phyloP scores from a whole-genome alignment of 2,329 filamentous ascomycete species.

The Pestalotiopsis sp. region DNA sequence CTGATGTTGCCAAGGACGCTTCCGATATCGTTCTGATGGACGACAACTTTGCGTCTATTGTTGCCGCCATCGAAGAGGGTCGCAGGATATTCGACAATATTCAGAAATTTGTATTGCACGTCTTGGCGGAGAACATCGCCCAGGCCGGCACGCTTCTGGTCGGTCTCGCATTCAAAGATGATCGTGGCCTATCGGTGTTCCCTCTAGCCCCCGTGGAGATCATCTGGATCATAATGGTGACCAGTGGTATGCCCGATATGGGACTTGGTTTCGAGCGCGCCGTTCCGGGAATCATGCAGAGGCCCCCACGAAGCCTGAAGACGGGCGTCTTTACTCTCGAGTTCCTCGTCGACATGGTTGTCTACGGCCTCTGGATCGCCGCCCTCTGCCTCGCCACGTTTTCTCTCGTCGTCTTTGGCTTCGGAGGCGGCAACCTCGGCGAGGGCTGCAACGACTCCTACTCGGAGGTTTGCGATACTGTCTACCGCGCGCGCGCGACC shows the following conservation, averaged over 20 bases:
- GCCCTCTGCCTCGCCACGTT: slow-evolving; percentile 66
- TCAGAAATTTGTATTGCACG: slow-evolving; percentile 73
- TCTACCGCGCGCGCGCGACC: slow-evolving; percentile 73
- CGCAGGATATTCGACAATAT: slow-evolving; percentile 76
- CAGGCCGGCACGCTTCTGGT: slow-evolving; percentile 71
- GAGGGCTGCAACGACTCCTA: slow-evolving; percentile 62
- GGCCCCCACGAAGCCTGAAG: slow-evolving; percentile 66
- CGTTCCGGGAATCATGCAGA: slow-evolving; percentile 67
- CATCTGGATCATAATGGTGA: slow-evolving; percentile 82
- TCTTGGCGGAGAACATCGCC: slow-evolving; percentile 72
- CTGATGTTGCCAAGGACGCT: slow-evolving; percentile 52
- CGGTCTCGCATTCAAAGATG: slow-evolving; percentile 73
- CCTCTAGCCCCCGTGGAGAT: slow-evolving; percentile 76
- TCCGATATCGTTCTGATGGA: slow-evolving; percentile 72
- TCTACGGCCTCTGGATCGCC: slow-evolving; percentile 71
- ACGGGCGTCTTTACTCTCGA: slow-evolving; percentile 68
- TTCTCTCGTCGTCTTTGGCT: slow-evolving; percentile 64
- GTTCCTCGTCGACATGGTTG: slow-evolving; percentile 67
- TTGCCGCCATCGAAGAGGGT: slow-evolving; percentile 72
- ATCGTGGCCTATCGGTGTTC: slow-evolving; percentile 67
- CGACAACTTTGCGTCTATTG: slow-evolving; percentile 74
- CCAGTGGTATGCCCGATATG: slow-evolving; percentile 75
- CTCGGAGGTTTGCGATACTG: slow-evolving; percentile 56
- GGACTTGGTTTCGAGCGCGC: slow-evolving; percentile 75
- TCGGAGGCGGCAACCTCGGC: slow-evolving; percentile 58